Evolutionary conservation across 2,329 filamentous ascomycete species (phyloP), one percentile per base, ranked within the genome.

Genomic region (Fusarium lyarnte): DNA sequence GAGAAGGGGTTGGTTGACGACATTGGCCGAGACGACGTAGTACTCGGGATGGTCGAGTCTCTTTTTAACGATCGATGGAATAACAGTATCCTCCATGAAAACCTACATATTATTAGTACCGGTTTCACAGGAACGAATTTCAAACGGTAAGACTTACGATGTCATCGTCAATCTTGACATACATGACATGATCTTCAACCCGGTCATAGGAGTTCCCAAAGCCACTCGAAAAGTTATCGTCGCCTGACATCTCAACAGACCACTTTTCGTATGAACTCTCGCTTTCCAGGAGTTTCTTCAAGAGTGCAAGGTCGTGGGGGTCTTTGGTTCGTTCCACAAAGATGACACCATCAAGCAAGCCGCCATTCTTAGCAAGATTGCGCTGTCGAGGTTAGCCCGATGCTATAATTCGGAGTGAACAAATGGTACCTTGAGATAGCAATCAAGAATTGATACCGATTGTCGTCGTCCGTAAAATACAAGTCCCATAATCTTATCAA

Each of bases 1-100:
- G 36, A 88, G 84, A 16, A 87, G 82, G 19, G 87, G 87, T 53
- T 87, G 86, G 67, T 90, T 90, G 70, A 89, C 80, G 27, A 90
- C 82, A 69, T 90, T 89, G 54, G 87, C 87, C 5, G 86, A 87
- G 19, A 89, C 85, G 49, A 85, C 79, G 69, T 84, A 84, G 31
- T 84, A 83, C 42, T 87, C 83, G 12, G 87, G 86, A 36, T 88
- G 82, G 8, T 84, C 81, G 53, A 87, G 77, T 68, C 86, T 86
- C 25, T 86, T 87, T 69, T 86, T 85, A 33, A 89, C 82, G 11
- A 90, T 81, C 6, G 86, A 85, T 5, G 87, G 84, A 53, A 90
- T 87, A 65, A 76, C 82, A 66, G 72, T 78, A 43, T 83, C 81
- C 47, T 81, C 80, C 72, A 82, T 78, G 41, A 79, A 82, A 16